phyloP scores from a whole-genome alignment of 208 protist species.

The Leptomonas pyrrhocoris region DNA sequence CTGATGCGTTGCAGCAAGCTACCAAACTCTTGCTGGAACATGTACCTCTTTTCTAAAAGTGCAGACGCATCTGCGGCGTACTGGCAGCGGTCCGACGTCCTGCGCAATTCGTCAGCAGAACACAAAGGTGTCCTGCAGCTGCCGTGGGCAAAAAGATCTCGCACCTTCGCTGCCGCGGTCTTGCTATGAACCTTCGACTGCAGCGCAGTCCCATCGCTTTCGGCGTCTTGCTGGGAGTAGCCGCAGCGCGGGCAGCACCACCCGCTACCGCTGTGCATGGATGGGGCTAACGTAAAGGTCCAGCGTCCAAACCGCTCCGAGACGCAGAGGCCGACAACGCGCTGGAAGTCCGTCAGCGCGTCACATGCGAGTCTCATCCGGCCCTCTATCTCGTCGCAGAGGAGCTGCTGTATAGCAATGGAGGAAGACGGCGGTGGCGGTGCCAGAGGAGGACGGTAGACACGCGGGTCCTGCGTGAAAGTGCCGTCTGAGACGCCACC shows the following conservation, averaged over 20 bases:
- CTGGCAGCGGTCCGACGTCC: conserved; percentile 17
- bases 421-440: not conserved
- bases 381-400: conserved; percentile 60
- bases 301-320: conserved; percentile 50
- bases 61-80: conserved; percentile 29
- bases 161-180: not conserved
- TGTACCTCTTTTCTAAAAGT: conserved; percentile 33
- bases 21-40: conserved; percentile 53
- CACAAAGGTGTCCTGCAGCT: conserved; percentile 31
- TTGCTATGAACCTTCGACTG: too few species aligned
- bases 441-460: not conserved
- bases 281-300: conserved; percentile 25
- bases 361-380: conserved; percentile 69
- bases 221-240: not conserved
- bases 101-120: conserved; percentile 21
- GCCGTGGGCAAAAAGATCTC: not conserved
- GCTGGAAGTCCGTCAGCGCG: conserved; percentile 71
- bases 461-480: conserved; percentile 21
- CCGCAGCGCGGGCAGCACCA: conserved; percentile 20
- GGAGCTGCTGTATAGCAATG: conserved; percentile 26
- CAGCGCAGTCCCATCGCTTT: too few species aligned
- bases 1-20: conserved; percentile 43
- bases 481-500: conserved; percentile 20
- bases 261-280: not conserved
- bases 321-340: conserved; percentile 60